phyloP scores from a whole-genome alignment of 257 asterid species.

The Solanum etuberosum region DNA sequence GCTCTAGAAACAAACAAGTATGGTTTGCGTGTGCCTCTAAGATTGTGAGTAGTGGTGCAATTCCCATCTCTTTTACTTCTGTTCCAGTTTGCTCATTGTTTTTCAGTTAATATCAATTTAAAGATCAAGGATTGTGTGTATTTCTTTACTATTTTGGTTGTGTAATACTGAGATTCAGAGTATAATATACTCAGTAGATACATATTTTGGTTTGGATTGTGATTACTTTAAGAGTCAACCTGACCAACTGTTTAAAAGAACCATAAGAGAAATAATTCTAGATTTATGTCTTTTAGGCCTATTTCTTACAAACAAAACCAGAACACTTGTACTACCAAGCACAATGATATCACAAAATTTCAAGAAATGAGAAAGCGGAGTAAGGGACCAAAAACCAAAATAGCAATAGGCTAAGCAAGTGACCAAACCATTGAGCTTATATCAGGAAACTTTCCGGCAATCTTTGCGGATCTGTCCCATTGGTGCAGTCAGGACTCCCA shows the following conservation, averaged over 20 bases:
- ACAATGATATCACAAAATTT: background rate
- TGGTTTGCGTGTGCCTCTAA: background rate
- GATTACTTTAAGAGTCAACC: background rate
- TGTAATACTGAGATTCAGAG: background rate
- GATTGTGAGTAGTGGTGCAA: background rate
- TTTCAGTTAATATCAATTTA: background rate
- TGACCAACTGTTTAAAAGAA: background rate
- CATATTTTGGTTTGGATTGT: background rate
- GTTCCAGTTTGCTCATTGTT: background rate
- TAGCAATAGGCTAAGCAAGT: background rate
- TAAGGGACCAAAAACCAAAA: background rate
- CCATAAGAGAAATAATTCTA: background rate
- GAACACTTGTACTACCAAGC: background rate
- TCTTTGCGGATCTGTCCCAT: constrained; percentile 48
- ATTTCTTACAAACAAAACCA: background rate
- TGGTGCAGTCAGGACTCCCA: constrained; percentile 27
- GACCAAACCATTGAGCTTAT: background rate
- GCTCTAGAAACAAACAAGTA: constrained; percentile 13
- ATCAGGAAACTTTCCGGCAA: constrained; percentile 38
- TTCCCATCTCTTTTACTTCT: background rate
- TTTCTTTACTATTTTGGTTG: background rate
- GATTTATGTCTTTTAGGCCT: background rate
- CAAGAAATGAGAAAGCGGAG: background rate
- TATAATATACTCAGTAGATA: background rate
- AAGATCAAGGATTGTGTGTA: background rate